These are phyloP conservation scores for Pochonia chlamydosporia DNA, from an alignment of 2,329 filamentous ascomycete species.

Conservation along the genomic window DNA sequence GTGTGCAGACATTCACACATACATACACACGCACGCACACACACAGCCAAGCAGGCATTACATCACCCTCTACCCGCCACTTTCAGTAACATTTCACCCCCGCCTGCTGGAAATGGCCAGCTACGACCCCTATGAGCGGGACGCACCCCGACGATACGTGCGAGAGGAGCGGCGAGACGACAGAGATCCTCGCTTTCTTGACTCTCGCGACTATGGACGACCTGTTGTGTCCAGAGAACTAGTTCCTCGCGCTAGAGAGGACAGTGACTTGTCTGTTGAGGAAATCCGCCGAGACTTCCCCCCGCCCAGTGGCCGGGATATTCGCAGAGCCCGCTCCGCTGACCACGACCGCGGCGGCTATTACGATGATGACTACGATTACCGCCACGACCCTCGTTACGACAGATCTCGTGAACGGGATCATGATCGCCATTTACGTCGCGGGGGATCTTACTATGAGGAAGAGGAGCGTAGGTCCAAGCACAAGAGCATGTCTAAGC, in stretches of 20 bases:
- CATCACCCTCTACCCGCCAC: not conserved
- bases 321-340: slow-evolving; percentile 58
- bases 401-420: slow-evolving; percentile 25
- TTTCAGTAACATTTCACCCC: not conserved
- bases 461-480: slow-evolving; percentile 49
- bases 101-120: slow-evolving; percentile 26
- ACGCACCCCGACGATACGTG: slow-evolving; percentile 45
- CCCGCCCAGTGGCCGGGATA: slow-evolving; percentile 51
- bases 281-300: slow-evolving; percentile 82
- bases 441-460: slow-evolving; percentile 47
- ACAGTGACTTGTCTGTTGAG: slow-evolving; percentile 71
- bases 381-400: slow-evolving; percentile 38
- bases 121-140: slow-evolving; percentile 51
- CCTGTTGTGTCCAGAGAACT: slow-evolving; percentile 44
- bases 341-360: slow-evolving; percentile 41
- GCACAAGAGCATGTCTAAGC: slow-evolving; percentile 47
- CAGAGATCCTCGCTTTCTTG: slow-evolving; percentile 47
- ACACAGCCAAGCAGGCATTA: not conserved
- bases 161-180: slow-evolving; percentile 49
- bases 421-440: slow-evolving; percentile 33
- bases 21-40: no score
- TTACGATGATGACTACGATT: slow-evolving; percentile 49
- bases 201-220: slow-evolving; percentile 44
- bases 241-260: slow-evolving; percentile 57
- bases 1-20: no score